phyloP scores from a whole-genome alignment of 1,284 basidiomycete genomes.

The Wolfiporia cocos region DNA sequence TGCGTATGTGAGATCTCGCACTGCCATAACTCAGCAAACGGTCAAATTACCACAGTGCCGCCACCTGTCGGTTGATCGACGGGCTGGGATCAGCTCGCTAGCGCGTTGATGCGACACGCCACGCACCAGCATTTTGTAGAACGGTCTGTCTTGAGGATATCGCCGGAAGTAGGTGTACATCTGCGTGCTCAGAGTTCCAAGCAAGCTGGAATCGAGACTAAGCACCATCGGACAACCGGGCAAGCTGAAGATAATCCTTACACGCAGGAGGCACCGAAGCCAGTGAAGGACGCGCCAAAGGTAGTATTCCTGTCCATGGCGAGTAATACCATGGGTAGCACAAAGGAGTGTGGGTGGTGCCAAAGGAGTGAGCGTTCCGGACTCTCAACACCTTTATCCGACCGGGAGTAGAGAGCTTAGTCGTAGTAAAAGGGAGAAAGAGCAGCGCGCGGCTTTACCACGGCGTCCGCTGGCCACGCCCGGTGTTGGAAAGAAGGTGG shows the following conservation, averaged over 20 bases:
- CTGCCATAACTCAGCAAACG: background rate
- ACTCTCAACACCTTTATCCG: slow-evolving; percentile 3
- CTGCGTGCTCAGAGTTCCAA: slow-evolving; percentile 49
- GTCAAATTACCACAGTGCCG: slow-evolving; percentile 34
- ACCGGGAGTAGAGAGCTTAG: too few relatives aligned
- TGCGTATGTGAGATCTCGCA: background rate
- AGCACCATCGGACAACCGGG: background rate
- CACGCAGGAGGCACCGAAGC: slow-evolving; percentile 47
- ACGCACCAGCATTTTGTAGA: slow-evolving; percentile 53
- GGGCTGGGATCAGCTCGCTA: background rate
- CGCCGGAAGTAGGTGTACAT: slow-evolving; percentile 46
- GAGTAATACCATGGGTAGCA: slow-evolving; percentile 7
- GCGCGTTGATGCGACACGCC: background rate
- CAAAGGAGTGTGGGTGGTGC: slow-evolving; percentile 4
- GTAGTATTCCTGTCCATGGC: slow-evolving; percentile 34
- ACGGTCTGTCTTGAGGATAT: slow-evolving; percentile 45
- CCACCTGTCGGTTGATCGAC: slow-evolving; percentile 30
- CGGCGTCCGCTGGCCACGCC: background rate
- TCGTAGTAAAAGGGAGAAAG: background rate
- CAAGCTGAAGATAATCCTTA: slow-evolving; percentile 11
- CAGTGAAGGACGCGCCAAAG: slow-evolving; percentile 52
- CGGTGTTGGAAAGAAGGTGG: background rate
- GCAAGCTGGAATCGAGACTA: slow-evolving; percentile 24
- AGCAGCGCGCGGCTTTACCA: background rate
- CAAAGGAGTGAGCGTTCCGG: slow-evolving; percentile 6